Percentiles rank a stretch among this genome's conserved stretches.
phyloP scores from a whole-genome alignment of 1,139 yeast species.

The Suhomyces bokatorum region DNA sequence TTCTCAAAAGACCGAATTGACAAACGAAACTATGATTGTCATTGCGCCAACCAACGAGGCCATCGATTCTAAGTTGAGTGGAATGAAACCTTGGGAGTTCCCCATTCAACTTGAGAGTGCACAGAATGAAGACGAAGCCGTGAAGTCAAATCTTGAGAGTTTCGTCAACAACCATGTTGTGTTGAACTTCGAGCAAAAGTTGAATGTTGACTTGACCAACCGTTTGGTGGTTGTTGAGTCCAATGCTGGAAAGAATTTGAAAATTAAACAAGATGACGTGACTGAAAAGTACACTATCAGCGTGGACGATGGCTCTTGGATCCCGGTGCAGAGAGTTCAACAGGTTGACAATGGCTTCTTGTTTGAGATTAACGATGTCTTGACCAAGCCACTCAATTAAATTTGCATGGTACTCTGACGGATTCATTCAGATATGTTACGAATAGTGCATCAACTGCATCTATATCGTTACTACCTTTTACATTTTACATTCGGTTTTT shows the following conservation, averaged over 20 bases:
- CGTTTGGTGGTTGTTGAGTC: conserved; percentile 32
- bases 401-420: background rate
- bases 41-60: conserved; percentile 66
- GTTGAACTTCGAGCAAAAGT: conserved; percentile 24
- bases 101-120: conserved; percentile 44
- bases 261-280: conserved; percentile 36
- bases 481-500: background rate
- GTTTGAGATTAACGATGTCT: conserved; percentile 21
- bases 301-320: conserved; percentile 23
- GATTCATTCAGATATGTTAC: background rate
- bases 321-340: conserved; percentile 41
- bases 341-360: conserved; percentile 62
- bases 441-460: too few species aligned
- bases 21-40: conserved; percentile 42
- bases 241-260: conserved; percentile 43
- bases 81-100: conserved; percentile 68
- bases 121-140: conserved; percentile 36
- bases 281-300: conserved; percentile 35
- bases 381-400: conserved; percentile 11
- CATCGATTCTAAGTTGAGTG: conserved; percentile 34
- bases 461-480: background rate
- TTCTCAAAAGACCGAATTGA: conserved; percentile 41
- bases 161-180: conserved; percentile 59
- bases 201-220: conserved; percentile 18
- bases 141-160: conserved; percentile 46